These are phyloP conservation scores for Alternaria ventricosa DNA, from an alignment of 2,329 filamentous ascomycete genomes.

Conservation along the genomic window DNA sequence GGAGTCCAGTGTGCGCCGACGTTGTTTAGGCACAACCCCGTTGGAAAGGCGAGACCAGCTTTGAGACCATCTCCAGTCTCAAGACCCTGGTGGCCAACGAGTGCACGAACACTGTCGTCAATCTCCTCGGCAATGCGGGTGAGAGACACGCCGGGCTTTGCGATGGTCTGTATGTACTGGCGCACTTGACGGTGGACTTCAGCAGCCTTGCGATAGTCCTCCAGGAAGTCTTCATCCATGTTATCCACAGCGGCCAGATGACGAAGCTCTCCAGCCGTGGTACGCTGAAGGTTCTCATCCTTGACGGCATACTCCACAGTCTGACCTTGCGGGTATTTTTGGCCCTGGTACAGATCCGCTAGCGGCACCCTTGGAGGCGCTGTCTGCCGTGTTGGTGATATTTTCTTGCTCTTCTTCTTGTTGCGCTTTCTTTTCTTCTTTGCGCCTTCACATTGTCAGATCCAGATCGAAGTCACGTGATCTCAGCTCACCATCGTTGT, in stretches of 20 bases:
- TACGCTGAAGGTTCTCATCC: constrained; percentile 77
- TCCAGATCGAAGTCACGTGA: not conserved
- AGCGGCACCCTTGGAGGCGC: constrained; percentile 75
- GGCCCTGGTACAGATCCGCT: constrained; percentile 71
- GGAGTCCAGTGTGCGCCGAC: constrained; percentile 85
- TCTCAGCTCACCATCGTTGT: constrained; percentile 22
- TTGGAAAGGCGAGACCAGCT: constrained; percentile 85
- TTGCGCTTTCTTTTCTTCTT: constrained; percentile 76
- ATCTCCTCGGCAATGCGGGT: constrained; percentile 83
- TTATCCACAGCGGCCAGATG: constrained; percentile 69
- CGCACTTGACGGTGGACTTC: constrained; percentile 87
- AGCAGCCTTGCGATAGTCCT: constrained; percentile 83
- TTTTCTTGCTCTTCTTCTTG: constrained; percentile 75
- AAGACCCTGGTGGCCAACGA: constrained; percentile 77
- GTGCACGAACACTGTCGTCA: constrained; percentile 76
- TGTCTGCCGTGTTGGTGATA: constrained; percentile 65
- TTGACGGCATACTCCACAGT: constrained; percentile 70
- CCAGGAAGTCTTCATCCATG: constrained; percentile 76
- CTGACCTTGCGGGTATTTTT: constrained; percentile 75
- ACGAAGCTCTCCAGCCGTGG: constrained; percentile 81
- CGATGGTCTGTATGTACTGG: constrained; percentile 76
- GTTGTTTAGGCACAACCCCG: constrained; percentile 80
- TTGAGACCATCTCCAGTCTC: constrained; percentile 77
- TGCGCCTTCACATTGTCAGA: constrained; percentile 52
- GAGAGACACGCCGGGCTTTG: constrained; percentile 78